phyloP scores from a whole-genome alignment of 257 asterid genomes.

The Verbascum thapsus region DNA sequence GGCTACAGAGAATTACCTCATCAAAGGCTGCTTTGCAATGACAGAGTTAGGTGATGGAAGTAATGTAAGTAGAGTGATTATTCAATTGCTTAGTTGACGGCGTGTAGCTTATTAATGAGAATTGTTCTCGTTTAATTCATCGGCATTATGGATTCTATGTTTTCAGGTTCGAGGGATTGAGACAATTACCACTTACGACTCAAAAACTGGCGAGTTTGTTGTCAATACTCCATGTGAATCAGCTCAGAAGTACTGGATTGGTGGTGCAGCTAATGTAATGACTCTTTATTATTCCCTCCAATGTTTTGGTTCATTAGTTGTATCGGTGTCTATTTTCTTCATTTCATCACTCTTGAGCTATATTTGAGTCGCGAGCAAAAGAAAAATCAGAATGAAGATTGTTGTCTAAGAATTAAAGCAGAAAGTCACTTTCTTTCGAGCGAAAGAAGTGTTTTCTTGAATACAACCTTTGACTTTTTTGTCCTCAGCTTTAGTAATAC shows the following conservation, averaged over 20 bases:
- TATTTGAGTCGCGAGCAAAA: too few species aligned
- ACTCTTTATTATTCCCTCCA: neutral
- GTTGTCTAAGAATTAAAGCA: too few species aligned
- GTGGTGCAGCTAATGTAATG: constrained; percentile 95
- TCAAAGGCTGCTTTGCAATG: constrained; percentile 94
- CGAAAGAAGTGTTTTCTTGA: too few species aligned
- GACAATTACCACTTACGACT: constrained; percentile 77
- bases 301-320: constrained; percentile 8
- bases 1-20: constrained; percentile 65
- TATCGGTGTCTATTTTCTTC: constrained; percentile 2
- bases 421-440: too few species aligned
- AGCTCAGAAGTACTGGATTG: constrained; percentile 99
- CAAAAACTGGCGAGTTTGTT: constrained; percentile 74
- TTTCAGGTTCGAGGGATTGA: constrained; percentile 95
- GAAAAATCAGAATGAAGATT: too few species aligned
- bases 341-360: neutral
- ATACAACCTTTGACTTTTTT: neutral
- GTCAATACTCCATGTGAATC: constrained; percentile 95
- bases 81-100: constrained; percentile 15
- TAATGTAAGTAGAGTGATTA: constrained; percentile 55
- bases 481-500: neutral
- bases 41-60: constrained; percentile 99
- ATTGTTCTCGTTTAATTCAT: constrained; percentile 13
- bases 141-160: constrained; percentile 23
- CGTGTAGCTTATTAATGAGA: constrained; percentile 4